Evolutionary conservation across 1,139 yeast species (phyloP).

Genomic region (Eremothecium coryli): DNA sequence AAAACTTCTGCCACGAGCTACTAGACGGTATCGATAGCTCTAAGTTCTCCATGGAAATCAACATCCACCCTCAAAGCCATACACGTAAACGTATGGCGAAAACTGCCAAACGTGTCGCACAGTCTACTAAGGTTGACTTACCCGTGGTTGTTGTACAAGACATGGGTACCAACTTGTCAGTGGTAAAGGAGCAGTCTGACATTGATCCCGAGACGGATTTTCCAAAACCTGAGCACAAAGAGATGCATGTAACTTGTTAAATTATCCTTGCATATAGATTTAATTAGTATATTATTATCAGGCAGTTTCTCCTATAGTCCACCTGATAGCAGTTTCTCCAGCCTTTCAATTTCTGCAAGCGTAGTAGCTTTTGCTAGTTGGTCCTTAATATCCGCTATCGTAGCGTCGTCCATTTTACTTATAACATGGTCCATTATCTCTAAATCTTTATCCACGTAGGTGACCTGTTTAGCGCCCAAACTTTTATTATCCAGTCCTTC

Average conservation of each 20-base stretch:
- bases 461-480: constrained; percentile 23
- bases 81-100: not conserved
- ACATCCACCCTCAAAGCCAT: constrained; percentile 2
- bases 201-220: constrained; percentile 1
- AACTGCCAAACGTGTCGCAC: not conserved
- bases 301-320: no score
- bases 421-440: constrained; percentile 30
- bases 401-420: constrained; percentile 45
- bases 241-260: not conserved
- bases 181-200: not conserved
- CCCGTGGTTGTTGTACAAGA: constrained; percentile 2
- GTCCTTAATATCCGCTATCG: constrained; percentile 39
- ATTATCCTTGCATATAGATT: no score
- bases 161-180: constrained; percentile 4
- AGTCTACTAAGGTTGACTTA: not conserved
- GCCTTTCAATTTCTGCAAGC: constrained; percentile 62
- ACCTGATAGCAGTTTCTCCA: constrained; percentile 40
- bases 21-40: constrained; percentile 4
- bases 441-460: constrained; percentile 23
- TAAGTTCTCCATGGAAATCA: constrained; percentile 6
- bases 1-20: constrained; percentile 1
- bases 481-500: constrained; percentile 37
- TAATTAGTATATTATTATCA: no score
- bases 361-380: constrained; percentile 55
- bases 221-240: not conserved